Evolutionary conservation across 2,329 filamentous ascomycete genomes (phyloP), one percentile per base, ranked within the genome.

Genomic region (Byssoonygena ceratinophila): DNA sequence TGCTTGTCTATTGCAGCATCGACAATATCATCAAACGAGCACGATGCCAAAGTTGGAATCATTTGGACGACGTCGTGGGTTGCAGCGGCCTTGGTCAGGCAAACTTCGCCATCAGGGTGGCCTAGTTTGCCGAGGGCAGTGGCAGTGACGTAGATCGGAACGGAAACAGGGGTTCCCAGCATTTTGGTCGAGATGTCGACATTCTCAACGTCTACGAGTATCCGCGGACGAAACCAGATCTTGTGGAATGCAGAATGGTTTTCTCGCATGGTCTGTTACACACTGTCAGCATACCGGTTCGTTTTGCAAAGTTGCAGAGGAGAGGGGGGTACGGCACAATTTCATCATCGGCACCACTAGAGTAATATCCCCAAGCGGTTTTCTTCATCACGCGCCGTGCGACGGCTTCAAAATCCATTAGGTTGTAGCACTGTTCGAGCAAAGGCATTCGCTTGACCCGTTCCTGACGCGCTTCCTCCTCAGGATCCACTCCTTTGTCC

Each of bases 341-440:
- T 69, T 91, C 87, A 63, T 94, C 87, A 64, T 92, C 87, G 0
- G 91, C 88, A 53, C 87, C 91, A 64, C 86, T 92, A 0, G 88
- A 95, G 70, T 98, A 98, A 73, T 98, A 98, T 23, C 86, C 92
- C 92, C 92, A 98, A 0, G 91, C 91, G 1, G 84, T 85, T 74
- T 86, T 94, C 79, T 94, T 96, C 91, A 97, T 96, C 53, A 94
- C 81, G 36, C 81, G 76, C 61, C 84, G 82, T 4, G 92, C 92
- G 32, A 97, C 91, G 2, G 87, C 82, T 76, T 98, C 92, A 67
- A 98, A 98, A 71, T 98, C 92, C 73, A 92, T 80, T 55, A 96
- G 72, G 67, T 96, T 96, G 71, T 90, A 95, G 74, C 89, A 95
- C 67, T 94, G 85, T 59, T 86, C 83, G 55, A 96, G 74, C 44